Evolutionary conservation across 495 filamentous ascomycete genomes (phyloP).

Genomic region (Aspergillus indologenus): DNA sequence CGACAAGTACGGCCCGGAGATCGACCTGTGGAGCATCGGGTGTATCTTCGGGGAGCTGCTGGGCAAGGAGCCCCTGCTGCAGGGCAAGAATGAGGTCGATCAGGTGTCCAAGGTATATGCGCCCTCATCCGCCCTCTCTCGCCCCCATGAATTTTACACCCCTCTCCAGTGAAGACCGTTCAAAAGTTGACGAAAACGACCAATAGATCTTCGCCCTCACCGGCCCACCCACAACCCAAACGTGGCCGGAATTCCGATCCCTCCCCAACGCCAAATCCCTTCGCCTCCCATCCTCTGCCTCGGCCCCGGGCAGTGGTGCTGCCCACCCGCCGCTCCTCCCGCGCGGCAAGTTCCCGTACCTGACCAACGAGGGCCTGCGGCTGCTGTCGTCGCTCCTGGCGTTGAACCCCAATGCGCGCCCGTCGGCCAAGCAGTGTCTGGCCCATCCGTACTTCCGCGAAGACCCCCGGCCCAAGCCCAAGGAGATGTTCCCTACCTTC

Average conservation of each 20-base stretch:
- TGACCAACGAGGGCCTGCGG: slow-evolving; percentile 69
- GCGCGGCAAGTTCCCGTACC: slow-evolving; percentile 73
- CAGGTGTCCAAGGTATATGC: slow-evolving; percentile 62
- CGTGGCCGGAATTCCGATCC: slow-evolving; percentile 83
- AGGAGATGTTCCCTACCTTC: slow-evolving; percentile 87
- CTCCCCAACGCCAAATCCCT: slow-evolving; percentile 86
- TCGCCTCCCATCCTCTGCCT: slow-evolving; percentile 60
- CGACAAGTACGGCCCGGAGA: slow-evolving; percentile 66
- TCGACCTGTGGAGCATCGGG: slow-evolving; percentile 95
- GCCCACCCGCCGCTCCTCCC: slow-evolving; percentile 33
- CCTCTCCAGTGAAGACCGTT: no score
- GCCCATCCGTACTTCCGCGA: slow-evolving; percentile 83
- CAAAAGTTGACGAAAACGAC: no score
- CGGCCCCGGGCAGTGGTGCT: slow-evolving; percentile 15
- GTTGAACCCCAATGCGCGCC: slow-evolving; percentile 70
- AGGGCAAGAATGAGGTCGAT: slow-evolving; percentile 94
- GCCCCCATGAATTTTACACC: no score
- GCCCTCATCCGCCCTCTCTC: no score
- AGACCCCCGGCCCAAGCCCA: slow-evolving; percentile 81
- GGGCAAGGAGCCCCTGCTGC: slow-evolving; percentile 75
- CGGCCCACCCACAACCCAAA: slow-evolving; percentile 81
- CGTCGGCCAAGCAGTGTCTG: slow-evolving; percentile 67
- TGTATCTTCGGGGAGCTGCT: slow-evolving; percentile 96
- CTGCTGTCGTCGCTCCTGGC: slow-evolving; percentile 68
- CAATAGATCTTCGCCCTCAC: slow-evolving; percentile 78